These are phyloP conservation scores for Scenedesmus sp. DNA, from an alignment of 163 green algal genomes.

Conservation along the genomic window DNA sequence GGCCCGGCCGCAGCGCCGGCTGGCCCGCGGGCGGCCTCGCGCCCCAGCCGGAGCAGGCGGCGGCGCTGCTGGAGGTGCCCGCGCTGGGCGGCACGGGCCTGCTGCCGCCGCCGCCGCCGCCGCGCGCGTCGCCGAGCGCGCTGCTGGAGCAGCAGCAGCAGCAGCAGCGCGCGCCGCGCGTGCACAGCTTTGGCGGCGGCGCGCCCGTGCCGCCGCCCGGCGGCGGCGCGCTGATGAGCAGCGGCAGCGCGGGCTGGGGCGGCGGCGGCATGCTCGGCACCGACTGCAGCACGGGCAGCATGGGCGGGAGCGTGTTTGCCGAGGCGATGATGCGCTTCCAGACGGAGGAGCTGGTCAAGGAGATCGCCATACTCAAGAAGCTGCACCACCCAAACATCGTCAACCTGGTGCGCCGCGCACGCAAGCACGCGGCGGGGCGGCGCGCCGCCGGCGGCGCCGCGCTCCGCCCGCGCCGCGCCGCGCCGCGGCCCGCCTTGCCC, in stretches of 20 bases:
- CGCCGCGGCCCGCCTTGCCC: too few species aligned
- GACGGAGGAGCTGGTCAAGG: constrained; percentile 59
- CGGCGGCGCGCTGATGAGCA: constrained; percentile 18
- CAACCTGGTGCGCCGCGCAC: too few species aligned
- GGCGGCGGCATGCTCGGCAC: constrained; percentile 27
- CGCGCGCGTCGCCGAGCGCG: neutral
- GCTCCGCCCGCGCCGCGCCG: too few species aligned
- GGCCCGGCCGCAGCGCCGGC: neutral
- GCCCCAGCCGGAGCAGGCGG: neutral
- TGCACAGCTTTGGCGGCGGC: constrained; percentile 1
- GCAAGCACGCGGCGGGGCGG: too few species aligned
- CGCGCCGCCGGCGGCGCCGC: too few species aligned
- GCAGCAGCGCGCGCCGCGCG: neutral
- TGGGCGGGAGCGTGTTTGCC: constrained; percentile 41
- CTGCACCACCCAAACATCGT: constrained; percentile 85
- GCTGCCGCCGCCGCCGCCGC: constrained; percentile 1
- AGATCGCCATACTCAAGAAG: constrained; percentile 80
- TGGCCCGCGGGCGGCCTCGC: neutral
- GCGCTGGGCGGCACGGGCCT: neutral
- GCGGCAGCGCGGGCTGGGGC: constrained; percentile 19
- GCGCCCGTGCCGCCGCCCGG: neutral
- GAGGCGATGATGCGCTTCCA: constrained; percentile 45
- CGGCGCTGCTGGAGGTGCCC: neutral
- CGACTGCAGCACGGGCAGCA: constrained; percentile 28
- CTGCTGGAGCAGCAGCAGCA: constrained; percentile 35